Evolutionary conservation across 805 yeast genomes (phyloP).

Genomic region (Candida cerambycidarum): DNA sequence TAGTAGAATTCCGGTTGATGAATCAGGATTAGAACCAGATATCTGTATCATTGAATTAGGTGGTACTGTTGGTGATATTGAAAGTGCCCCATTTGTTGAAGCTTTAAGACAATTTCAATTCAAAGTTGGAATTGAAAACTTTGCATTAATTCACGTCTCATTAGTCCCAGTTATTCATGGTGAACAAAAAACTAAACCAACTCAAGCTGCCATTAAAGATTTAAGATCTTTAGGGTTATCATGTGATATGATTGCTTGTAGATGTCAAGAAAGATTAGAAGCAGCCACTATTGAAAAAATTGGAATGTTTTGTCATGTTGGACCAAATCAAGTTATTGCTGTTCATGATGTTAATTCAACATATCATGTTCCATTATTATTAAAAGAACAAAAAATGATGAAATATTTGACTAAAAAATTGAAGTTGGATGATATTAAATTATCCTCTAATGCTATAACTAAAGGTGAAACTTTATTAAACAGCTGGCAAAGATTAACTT

Average conservation of each 20-base stretch:
- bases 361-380: constrained; percentile 92
- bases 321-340: constrained; percentile 95
- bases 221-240: constrained; percentile 90
- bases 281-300: constrained; percentile 88
- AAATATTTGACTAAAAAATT: constrained; percentile 70
- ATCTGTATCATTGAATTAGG: constrained; percentile 97
- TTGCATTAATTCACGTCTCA: constrained; percentile 94
- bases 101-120: constrained; percentile 99
- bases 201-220: constrained; percentile 98
- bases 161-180: constrained; percentile 97
- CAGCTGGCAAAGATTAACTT: constrained; percentile 80
- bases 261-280: constrained; percentile 85
- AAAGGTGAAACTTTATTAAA: constrained; percentile 68
- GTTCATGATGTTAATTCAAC: constrained; percentile 97
- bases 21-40: constrained; percentile 85
- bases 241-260: constrained; percentile 97
- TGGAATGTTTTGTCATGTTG: constrained; percentile 99
- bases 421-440: constrained; percentile 47
- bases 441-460: constrained; percentile 45
- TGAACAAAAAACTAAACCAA: constrained; percentile 98
- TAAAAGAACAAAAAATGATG: constrained; percentile 84
- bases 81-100: constrained; percentile 97
- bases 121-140: constrained; percentile 90
- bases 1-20: constrained; percentile 87
- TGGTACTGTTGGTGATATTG: constrained; percentile 99